Evolutionary conservation across 129 eudicot genomes (phyloP).

Genomic region (Centrapalus pauciflorus): DNA sequence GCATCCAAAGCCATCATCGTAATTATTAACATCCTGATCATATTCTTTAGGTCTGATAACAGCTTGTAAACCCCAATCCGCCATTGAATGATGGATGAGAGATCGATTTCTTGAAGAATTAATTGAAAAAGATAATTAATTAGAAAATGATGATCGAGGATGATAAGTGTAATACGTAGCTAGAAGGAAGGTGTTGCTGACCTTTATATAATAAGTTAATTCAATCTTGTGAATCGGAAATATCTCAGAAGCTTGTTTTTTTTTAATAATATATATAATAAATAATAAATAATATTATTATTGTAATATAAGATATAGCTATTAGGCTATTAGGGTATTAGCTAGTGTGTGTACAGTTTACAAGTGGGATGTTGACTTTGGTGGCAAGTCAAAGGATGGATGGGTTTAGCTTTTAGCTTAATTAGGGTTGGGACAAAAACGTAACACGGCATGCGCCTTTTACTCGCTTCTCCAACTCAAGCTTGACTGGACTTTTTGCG

Average conservation of each 20-base stretch:
- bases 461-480: conserved; percentile 25
- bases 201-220: conserved; percentile 13
- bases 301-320: no score
- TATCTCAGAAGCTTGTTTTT: conserved; percentile 24
- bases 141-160: no score
- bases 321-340: no score
- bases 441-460: conserved; percentile 29
- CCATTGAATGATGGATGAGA: conserved; percentile 15
- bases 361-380: conserved; percentile 43
- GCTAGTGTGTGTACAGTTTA: conserved; percentile 21
- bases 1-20: conserved; percentile 16
- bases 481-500: conserved; percentile 33
- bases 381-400: conserved; percentile 37
- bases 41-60: conserved; percentile 36
- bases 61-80: conserved; percentile 73
- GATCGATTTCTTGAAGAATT: conserved; percentile 8
- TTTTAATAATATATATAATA: neutral
- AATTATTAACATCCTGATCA: neutral
- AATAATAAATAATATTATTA: no score
- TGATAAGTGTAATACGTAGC: neutral
- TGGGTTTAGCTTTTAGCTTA: no score
- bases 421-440: conserved; percentile 2
- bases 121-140: neutral
- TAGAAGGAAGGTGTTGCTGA: conserved; percentile 4
- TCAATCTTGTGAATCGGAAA: conserved; percentile 4